These are phyloP conservation scores for Alloascoidea hylecoeti DNA, from an alignment of 805 yeast species.

Conservation along the genomic window DNA sequence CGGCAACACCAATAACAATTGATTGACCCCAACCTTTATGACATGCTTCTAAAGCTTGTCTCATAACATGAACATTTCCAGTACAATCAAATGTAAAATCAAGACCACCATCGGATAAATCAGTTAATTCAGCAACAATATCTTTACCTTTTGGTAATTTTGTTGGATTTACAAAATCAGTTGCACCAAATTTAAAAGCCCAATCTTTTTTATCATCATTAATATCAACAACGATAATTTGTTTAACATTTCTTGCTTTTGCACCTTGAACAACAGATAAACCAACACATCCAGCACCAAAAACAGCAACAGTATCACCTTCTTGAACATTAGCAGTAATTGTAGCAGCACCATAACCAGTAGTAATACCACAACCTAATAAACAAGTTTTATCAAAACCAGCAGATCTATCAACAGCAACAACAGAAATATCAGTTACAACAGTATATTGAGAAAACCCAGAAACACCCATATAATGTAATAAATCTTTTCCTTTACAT, in stretches of 20 bases:
- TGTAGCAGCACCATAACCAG: slow-evolving; percentile 96
- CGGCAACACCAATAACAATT: slow-evolving; percentile 93
- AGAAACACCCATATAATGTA: slow-evolving; percentile 97
- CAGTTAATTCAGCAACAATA: slow-evolving; percentile 71
- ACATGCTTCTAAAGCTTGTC: slow-evolving; percentile 91
- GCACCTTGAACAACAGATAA: slow-evolving; percentile 97
- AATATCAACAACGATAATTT: slow-evolving; percentile 71
- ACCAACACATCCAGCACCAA: slow-evolving; percentile 98
- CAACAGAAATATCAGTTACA: slow-evolving; percentile 93
- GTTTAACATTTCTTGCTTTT: slow-evolving; percentile 61
- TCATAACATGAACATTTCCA: slow-evolving; percentile 91
- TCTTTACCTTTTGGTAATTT: slow-evolving; percentile 60
- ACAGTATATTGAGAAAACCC: slow-evolving; percentile 96
- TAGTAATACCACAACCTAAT: slow-evolving; percentile 96
- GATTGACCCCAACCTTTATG: slow-evolving; percentile 99
- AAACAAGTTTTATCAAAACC: slow-evolving; percentile 79
- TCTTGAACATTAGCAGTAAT: slow-evolving; percentile 82
- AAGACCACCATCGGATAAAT: slow-evolving; percentile 92
- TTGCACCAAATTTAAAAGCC: slow-evolving; percentile 88
- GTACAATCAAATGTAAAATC: slow-evolving; percentile 97
- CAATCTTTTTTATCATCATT: slow-evolving; percentile 74
- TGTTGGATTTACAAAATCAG: slow-evolving; percentile 83
- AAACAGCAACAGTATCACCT: slow-evolving; percentile 91
- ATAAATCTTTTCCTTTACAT: slow-evolving; percentile 57
- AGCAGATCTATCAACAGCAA: slow-evolving; percentile 76